A percentile compares a stretch with the other conserved stretches of the same genome.
Evolutionary conservation across 2,329 filamentous ascomycete genomes (phyloP).

Genomic region (Leptographium flavum): DNA sequence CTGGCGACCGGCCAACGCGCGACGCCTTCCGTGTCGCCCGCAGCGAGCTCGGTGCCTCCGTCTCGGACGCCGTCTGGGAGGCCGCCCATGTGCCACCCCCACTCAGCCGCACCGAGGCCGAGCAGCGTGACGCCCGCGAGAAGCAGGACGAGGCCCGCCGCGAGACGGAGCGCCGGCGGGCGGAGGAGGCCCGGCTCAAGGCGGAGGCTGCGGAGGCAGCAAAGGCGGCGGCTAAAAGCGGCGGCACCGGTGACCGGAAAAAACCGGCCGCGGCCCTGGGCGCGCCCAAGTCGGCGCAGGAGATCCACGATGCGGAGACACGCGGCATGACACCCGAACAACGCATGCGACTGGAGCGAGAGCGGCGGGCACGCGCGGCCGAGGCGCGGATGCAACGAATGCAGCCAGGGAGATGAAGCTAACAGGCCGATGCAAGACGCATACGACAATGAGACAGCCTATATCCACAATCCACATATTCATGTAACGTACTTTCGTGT

Average conservation of each 20-base stretch:
- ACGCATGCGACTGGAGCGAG: conserved; percentile 68
- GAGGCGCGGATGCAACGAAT: conserved; percentile 70
- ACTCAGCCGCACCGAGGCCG: conserved; percentile 57
- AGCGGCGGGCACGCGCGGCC: conserved; percentile 78
- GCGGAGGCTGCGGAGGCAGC: conserved; percentile 46
- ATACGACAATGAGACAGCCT: not conserved
- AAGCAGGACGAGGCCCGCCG: conserved; percentile 52
- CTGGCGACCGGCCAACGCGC: conserved; percentile 70
- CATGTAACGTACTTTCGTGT: too few species aligned
- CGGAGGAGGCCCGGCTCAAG: conserved; percentile 59
- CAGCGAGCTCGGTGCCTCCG: conserved; percentile 60
- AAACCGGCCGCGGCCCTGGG: conserved; percentile 38
- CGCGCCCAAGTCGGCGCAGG: conserved; percentile 58
- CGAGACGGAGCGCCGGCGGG: conserved; percentile 55
- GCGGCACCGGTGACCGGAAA: conserved; percentile 13
- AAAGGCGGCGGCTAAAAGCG: conserved; percentile 7
- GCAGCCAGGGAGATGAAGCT: conserved; percentile 21
- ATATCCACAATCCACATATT: not conserved
- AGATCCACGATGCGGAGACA: conserved; percentile 69
- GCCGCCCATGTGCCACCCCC: conserved; percentile 56
- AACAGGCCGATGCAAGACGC: not conserved
- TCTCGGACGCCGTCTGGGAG: conserved; percentile 43
- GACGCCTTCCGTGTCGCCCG: conserved; percentile 87
- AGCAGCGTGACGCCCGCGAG: conserved; percentile 55
- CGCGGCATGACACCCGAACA: conserved; percentile 81